phyloP scores from a whole-genome alignment of 2,329 filamentous ascomycete species.

The Penicillium capsulatum region DNA sequence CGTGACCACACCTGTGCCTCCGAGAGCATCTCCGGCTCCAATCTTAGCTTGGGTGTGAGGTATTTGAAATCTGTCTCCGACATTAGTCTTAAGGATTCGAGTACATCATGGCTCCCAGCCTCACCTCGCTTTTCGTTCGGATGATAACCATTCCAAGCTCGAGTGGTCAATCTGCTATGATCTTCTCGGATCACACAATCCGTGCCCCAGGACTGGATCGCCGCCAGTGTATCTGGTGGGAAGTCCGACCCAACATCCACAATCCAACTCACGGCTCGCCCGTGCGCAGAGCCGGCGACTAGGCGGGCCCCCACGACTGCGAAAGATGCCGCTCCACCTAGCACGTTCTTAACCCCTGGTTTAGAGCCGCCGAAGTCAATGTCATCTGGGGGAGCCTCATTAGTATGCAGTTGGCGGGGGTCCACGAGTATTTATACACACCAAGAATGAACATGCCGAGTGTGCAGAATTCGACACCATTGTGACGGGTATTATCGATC shows the following conservation, averaged over 20 bases:
- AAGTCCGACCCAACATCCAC: constrained; percentile 89
- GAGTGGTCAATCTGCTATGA: constrained; percentile 68
- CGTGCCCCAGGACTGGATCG: constrained; percentile 72
- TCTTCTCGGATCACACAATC: constrained; percentile 65
- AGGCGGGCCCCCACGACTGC: constrained; percentile 83
- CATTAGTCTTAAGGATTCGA: constrained; percentile 5
- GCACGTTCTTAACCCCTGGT: constrained; percentile 65
- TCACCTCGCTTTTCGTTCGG: constrained; percentile 59
- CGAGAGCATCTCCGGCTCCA: constrained; percentile 69
- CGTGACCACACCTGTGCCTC: constrained; percentile 63
- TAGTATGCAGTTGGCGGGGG: constrained; percentile 11
- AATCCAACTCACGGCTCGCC: constrained; percentile 76
- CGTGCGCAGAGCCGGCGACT: constrained; percentile 66
- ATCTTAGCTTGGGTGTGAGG: constrained; percentile 75
- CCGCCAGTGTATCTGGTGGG: constrained; percentile 58
- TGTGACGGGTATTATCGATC: constrained; percentile 1
- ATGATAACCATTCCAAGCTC: constrained; percentile 89
- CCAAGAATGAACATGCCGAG: constrained; percentile 63
- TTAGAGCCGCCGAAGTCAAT: constrained; percentile 76
- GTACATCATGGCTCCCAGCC: constrained; percentile 3
- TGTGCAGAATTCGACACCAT: constrained; percentile 53
- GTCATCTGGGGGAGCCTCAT: constrained; percentile 60
- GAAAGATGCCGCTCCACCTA: constrained; percentile 87
- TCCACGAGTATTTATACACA: constrained; percentile 28
- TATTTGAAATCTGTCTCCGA: constrained; percentile 69